Base-by-base conservation (phyloP, 78 protist genomes). In the Polysphondylium violaceum region DNA sequence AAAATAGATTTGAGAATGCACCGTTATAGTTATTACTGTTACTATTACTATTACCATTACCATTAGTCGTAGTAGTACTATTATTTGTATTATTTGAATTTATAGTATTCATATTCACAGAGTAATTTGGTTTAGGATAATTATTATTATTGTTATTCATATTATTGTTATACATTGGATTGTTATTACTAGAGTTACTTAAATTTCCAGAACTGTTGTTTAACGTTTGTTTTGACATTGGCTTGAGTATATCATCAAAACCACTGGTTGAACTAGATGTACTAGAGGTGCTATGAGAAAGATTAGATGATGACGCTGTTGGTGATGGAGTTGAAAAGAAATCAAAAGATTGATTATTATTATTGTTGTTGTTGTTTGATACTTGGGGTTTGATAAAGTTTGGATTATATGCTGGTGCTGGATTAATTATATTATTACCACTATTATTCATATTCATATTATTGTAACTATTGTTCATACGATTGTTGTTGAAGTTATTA, bases 61-160 rank as follows among this genome's bases (percentile, higher is more conserved):
- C 31, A 65, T 63, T 64, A 38, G 16, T 7, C 19, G 5, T 38
- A 19, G 21, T 65, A 23, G 3, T 23, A 40, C 36, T 76, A 27
- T 60, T 38, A 11, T 51, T 41, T 2, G 3, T 7, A 35, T 59
- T 61, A 3, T 2, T 29, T 65, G 53, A 16, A 2, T 51, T 38
- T 33, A n/a, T 36, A 21, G 36, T 12, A 55, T 79, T 79, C 55
- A 79, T 55, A 67, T 79, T 61, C 17, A 79, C 51, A 67, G 63
- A 67, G 44, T 79, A 79, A 17, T 79, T 79, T 65, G 88, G 88
- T 79, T 79, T 77, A 2, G 53, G 53, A 38, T 51, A 36, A 14
- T 17, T 7, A 56, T 7, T 17, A 9, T 4, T 56, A 14, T 56
- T 56, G 5, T 36, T 8, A 35, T 36, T 3, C 67, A 19, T 71